phyloP scores from a whole-genome alignment of 345 rosid genomes.

The Pelargonium nanum region DNA sequence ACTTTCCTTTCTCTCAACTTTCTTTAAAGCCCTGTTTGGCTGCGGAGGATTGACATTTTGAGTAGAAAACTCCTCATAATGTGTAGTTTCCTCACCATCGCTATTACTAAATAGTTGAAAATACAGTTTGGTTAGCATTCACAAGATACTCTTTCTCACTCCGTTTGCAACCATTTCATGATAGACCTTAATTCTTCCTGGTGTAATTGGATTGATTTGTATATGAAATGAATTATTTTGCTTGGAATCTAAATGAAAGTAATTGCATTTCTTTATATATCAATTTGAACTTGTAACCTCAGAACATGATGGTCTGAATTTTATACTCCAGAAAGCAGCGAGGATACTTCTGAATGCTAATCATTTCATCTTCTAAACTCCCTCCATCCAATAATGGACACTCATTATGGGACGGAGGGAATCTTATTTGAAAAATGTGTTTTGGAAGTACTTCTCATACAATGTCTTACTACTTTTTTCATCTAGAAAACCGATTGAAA shows the following conservation, averaged over 20 bases:
- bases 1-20: neutral
- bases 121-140: too few species aligned
- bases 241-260: neutral
- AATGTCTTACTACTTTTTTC: neutral
- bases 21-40: slow-evolving; percentile 7
- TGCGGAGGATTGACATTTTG: neutral
- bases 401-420: too few species aligned
- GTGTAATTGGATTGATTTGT: too few species aligned
- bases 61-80: neutral
- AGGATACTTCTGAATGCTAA: neutral
- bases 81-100: too few species aligned
- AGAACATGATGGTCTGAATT: neutral
- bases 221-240: neutral
- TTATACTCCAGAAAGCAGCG: neutral
- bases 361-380: neutral
- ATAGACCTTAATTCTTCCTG: too few species aligned
- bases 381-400: too few species aligned
- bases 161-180: too few species aligned
- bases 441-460: neutral
- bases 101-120: too few species aligned
- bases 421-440: neutral
- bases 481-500: neutral
- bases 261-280: neutral
- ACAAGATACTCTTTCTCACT: too few species aligned
- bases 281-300: too few species aligned